Base-by-base conservation (phyloP, 176 grass and related monocot genomes). In the Bolboschoenus planiculmis region DNA sequence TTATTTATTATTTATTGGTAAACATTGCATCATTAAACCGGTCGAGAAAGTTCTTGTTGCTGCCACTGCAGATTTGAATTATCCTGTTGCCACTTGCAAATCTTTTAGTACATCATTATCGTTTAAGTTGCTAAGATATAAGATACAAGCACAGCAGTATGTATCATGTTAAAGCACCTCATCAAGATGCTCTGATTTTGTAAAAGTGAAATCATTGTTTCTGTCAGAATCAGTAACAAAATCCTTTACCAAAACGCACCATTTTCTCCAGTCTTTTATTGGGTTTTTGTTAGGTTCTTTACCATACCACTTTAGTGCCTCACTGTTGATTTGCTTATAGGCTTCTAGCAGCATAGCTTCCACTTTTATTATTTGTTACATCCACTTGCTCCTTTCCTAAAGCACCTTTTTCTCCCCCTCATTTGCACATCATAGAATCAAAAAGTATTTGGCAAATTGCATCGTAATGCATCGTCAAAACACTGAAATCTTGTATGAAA, bases 321-420 rank as follows among this genome's bases (percentile, higher is more conserved):
- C 57, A 57, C 77, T 35, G n/a, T n/a, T n/a, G n/a, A 21, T 56
- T 6, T 39, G 20, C 8, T 62, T 30, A 63, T 60, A 42, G 53
- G 35, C 35, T 62, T 65, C 42, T 40, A 57, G 79, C 56, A 37
- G n/a, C 72, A 14, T 64, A 82, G 20, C 39, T 43, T 24, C 79
- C 78, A 64, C 79, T 82, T 80, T 57, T 65, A 4, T 42, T 37
- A 39, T 82, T 82, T 64, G 59, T 58, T 82, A 29, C 54, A 80
- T 60, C 78, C 78, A 80, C 56, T 64, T 63, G 37, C 35, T 64
- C 24, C 24, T 81, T 82, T 82, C 79, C n/a, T 82, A 82, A 82
- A 82, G 57, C 23, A 47, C n/a, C 56, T 82, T 65, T 82, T 80
- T 31, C 4, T 40, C 7, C 36, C 40, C 21, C 36, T 82, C 39